Evolutionary conservation across 345 rosid genomes (phyloP).

Genomic region (Arabidopsis thaliana): TAIR10.1 NC_003076.8:24719501-24720000

Average conservation of each 20-base stretch:
- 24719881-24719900: neutral
- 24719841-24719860: slow-evolving; percentile 10
- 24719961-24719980: neutral
- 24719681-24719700: slow-evolving; percentile 56
- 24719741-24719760: slow-evolving; percentile 68
- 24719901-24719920: slow-evolving; percentile 1
- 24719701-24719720: slow-evolving; percentile 70
- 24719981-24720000: neutral
- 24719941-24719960: slow-evolving; percentile 23
- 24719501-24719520: neutral
- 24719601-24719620: slow-evolving; percentile 4
- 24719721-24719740: slow-evolving; percentile 71
- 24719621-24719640: neutral
- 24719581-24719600: neutral
- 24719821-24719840: slow-evolving; percentile 22
- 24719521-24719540: slow-evolving; percentile 18
- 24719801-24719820: slow-evolving; percentile 43
- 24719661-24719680: slow-evolving; percentile 57
- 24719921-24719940: slow-evolving; percentile 4
- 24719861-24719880: neutral
- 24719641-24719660: slow-evolving; percentile 12
- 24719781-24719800: slow-evolving; percentile 64
- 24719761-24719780: slow-evolving; percentile 63
- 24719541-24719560: slow-evolving; percentile 19
- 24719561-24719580: neutral